phyloP scores from a whole-genome alignment of 108 stramenopile species.

The Nannochloropsis salina region DNA sequence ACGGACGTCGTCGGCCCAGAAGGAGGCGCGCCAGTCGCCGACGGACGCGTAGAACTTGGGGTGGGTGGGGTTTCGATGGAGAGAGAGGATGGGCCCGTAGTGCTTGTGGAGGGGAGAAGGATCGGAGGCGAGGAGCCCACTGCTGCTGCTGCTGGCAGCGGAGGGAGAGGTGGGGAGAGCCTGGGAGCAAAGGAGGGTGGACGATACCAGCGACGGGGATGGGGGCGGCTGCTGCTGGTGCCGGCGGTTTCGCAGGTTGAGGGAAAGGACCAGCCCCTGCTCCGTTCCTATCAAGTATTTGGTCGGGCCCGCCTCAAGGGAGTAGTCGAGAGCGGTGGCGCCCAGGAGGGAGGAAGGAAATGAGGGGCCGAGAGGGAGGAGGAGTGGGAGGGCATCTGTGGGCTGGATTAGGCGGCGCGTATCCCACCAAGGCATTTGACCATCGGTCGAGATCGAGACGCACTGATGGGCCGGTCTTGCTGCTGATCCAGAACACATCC shows the following conservation, averaged over 20 bases:
- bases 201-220: no score
- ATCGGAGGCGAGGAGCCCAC: background rate
- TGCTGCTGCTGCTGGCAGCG: background rate
- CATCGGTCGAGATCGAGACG: conserved; percentile 73
- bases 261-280: conserved; percentile 70
- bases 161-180: background rate
- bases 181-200: background rate
- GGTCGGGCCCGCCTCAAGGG: conserved; percentile 71
- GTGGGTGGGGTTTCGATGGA: conserved; percentile 73
- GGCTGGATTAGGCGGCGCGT: conserved; percentile 71
- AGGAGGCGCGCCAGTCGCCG: conserved; percentile 78
- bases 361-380: no score
- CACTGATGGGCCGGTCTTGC: conserved; percentile 74
- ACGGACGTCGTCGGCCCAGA: conserved; percentile 75
- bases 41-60: conserved; percentile 75
- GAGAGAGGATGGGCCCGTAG: conserved; percentile 74
- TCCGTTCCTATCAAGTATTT: conserved; percentile 81
- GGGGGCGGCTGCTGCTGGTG: conserved; percentile 18
- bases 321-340: conserved; percentile 74
- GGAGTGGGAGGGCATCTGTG: conserved; percentile 59
- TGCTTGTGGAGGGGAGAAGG: conserved; percentile 55
- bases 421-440: conserved; percentile 80
- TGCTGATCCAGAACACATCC: conserved; percentile 76
- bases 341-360: conserved; percentile 55
- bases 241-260: conserved; percentile 52